Percentiles rank a stretch among this genome's conserved stretches.
These are phyloP conservation scores for Gautieria morchelliformis DNA, from an alignment of 768 basidiomycete species.

Conservation along the genomic window DNA sequence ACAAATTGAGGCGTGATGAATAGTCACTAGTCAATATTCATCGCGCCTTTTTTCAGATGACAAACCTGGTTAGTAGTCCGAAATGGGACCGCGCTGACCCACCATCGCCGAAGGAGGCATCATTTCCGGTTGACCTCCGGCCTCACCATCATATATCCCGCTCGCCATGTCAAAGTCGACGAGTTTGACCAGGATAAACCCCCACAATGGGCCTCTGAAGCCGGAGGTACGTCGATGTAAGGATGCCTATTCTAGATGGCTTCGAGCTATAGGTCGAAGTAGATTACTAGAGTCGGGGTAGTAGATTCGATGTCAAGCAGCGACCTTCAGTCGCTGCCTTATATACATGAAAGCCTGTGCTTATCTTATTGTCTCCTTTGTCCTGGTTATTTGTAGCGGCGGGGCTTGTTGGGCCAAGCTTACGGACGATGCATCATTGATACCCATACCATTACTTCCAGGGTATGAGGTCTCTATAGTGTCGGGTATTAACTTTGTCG, in stretches of 20 bases:
- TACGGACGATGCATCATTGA: neutral
- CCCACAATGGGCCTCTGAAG: neutral
- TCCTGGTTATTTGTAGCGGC: too few species aligned
- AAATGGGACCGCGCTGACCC: neutral
- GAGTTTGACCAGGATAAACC: constrained; percentile 12
- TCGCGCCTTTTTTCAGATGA: too few species aligned
- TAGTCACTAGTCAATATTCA: too few species aligned
- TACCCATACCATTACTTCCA: neutral
- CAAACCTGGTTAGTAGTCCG: constrained; percentile 15
- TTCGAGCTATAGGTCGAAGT: too few species aligned
- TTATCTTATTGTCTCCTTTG: too few species aligned
- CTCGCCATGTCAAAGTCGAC: constrained; percentile 16
- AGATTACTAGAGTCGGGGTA: too few species aligned
- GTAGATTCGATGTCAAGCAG: too few species aligned
- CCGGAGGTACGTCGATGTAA: constrained; percentile 18
- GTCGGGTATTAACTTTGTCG: neutral
- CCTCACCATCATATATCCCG: constrained; percentile 11
- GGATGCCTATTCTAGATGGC: constrained; percentile 76
- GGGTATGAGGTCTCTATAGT: neutral
- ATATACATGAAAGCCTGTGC: too few species aligned
- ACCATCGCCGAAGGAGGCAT: constrained; percentile 6
- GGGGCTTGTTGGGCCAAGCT: constrained; percentile 31
- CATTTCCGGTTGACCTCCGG: constrained; percentile 14
- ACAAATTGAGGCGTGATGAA: too few species aligned
- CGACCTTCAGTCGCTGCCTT: too few species aligned